These are phyloP conservation scores for Harringtonia lauricola DNA, from an alignment of 2,329 filamentous ascomycete species.

Conservation along the genomic window DNA sequence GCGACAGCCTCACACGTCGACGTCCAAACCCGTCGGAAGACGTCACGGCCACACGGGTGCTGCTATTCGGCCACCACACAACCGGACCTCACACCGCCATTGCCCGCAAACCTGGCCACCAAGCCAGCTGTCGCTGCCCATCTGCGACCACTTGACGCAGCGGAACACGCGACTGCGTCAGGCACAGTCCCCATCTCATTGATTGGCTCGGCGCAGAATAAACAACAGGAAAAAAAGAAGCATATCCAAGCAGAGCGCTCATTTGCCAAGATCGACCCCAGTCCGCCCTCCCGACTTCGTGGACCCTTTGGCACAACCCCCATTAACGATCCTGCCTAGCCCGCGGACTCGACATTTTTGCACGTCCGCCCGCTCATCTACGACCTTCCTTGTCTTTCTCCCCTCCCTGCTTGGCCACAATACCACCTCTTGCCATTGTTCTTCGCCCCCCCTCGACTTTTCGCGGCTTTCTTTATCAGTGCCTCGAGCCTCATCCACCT, in stretches of 20 bases:
- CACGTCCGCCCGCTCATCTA: no score
- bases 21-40: no score
- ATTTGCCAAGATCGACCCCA: conserved; percentile 3
- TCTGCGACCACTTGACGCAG: no score
- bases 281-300: not conserved
- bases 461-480: not conserved
- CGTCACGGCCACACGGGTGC: no score
- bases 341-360: not conserved
- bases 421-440: not conserved
- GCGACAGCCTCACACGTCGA: no score
- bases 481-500: no score
- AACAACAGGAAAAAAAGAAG: not conserved
- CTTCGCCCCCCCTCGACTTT: not conserved
- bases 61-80: no score
- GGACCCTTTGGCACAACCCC: not conserved
- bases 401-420: not conserved
- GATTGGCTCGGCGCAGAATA: not conserved
- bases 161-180: no score
- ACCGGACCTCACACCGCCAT: no score
- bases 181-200: not conserved
- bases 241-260: not conserved
- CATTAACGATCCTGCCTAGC: not conserved
- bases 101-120: no score
- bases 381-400: no score
- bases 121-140: no score